These are phyloP conservation scores for Tetrahymena thermophila DNA, from an alignment of 73 alveolate genomes.

Conservation along the genomic window DNA sequence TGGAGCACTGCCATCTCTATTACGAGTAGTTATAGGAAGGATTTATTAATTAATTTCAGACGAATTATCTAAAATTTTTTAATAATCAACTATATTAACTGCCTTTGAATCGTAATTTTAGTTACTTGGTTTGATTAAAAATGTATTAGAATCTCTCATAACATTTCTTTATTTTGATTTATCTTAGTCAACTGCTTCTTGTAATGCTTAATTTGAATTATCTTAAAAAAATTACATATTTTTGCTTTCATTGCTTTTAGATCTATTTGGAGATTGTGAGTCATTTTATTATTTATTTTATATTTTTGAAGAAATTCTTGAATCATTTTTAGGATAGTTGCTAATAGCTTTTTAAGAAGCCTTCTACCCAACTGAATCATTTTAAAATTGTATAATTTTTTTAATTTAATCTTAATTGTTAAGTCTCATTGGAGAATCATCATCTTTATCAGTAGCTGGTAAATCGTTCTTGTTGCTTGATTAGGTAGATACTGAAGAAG, in stretches of 20 bases:
- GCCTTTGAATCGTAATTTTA: neutral
- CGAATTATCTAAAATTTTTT: neutral
- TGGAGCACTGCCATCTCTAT: neutral
- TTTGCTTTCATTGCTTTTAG: neutral
- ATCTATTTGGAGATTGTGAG: neutral
- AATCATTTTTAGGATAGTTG: too few species aligned
- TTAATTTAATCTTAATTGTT: neutral
- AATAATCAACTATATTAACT: neutral
- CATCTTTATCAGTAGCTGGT: neutral
- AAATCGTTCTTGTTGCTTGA: neutral
- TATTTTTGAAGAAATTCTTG: neutral
- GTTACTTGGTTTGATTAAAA: neutral
- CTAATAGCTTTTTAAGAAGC: neutral
- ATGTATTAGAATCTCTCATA: neutral
- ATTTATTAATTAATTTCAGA: neutral
- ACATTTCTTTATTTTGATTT: too few species aligned
- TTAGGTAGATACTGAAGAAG: neutral
- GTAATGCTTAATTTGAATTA: neutral
- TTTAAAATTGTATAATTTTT: neutral
- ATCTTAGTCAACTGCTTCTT: neutral
- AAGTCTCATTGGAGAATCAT: neutral
- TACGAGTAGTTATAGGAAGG: neutral
- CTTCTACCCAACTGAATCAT: neutral
- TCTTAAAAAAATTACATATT: too few species aligned
- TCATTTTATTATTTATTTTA: neutral